Evolutionary conservation across 2,329 filamentous ascomycete species (phyloP).

Genomic region (Neocatenulostroma microsporum): DNA sequence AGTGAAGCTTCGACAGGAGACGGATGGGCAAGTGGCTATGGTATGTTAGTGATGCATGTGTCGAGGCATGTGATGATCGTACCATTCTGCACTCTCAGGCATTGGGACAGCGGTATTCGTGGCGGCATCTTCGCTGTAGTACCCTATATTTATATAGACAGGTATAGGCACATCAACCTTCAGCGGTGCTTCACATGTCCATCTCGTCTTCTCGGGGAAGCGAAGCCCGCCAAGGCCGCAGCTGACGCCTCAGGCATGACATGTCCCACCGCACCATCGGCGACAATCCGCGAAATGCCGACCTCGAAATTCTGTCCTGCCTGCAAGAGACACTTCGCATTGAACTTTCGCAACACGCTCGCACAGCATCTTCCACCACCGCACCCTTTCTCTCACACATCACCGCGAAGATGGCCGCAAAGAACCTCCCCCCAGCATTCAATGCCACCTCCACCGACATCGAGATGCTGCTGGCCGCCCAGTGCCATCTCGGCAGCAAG

Average conservation of each 20-base stretch:
- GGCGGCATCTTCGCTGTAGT: slow-evolving; percentile 35
- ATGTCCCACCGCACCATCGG: too few relatives aligned
- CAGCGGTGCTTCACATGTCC: too few relatives aligned
- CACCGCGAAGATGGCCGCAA: slow-evolving; percentile 76
- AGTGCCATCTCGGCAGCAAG: slow-evolving; percentile 95
- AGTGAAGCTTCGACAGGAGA: slow-evolving; percentile 40
- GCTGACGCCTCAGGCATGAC: too few relatives aligned
- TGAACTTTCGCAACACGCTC: slow-evolving; percentile 4
- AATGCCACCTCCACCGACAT: slow-evolving; percentile 97
- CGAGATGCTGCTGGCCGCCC: slow-evolving; percentile 97
- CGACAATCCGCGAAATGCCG: too few relatives aligned
- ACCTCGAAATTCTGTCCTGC: slow-evolving; percentile 18
- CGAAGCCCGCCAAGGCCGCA: not conserved
- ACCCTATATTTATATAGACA: too few relatives aligned
- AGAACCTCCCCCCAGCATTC: slow-evolving; percentile 89
- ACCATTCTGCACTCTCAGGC: slow-evolving; percentile 37
- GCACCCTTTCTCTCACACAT: slow-evolving; percentile 4
- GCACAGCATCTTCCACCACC: not conserved
- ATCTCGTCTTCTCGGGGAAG: too few relatives aligned
- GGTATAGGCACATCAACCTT: too few relatives aligned
- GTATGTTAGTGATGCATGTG: not conserved
- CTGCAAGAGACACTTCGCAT: slow-evolving; percentile 4
- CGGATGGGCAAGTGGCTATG: not conserved
- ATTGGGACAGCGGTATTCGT: slow-evolving; percentile 38
- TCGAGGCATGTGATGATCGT: slow-evolving; percentile 3